Base-by-base conservation (phyloP, 1,139 yeast species). In the Blastobotrys proliferans region DNA sequence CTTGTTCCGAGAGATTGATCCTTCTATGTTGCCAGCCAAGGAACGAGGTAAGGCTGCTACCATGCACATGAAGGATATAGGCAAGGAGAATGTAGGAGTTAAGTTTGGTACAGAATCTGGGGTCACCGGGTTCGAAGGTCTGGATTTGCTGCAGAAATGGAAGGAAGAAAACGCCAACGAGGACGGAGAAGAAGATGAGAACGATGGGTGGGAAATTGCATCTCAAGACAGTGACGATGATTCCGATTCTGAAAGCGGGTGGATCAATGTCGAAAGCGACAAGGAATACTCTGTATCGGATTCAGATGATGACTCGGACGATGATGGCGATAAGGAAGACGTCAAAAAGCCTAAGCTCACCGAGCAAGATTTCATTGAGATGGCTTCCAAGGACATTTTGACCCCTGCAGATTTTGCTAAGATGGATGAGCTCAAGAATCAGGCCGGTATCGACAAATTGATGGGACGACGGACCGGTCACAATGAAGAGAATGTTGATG, bases 331-430 rank as follows among this genome's bases (percentile, higher is more conserved):
- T 13, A 49, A 47, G n/a, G 42, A 49, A 17, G 53, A 33, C 58
- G 56, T 43, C 33, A 60, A 54, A 48, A 51, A 51, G 21, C 53
- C 54, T 22, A 52, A 50, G 43, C 55, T 41, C 31, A 53, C 49
- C 46, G 37, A 38, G 47, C 46, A 44, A 16, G 51, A 53, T 50
- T 60, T 43, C 58, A 56, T 47, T 68, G 60, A 43, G 63, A 59
- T 50, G 54, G 81, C 94, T 32, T 71, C 90, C 2, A 70, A 81
- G 14, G 77, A 87, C 53, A 84, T 92, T 49, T 74, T 92, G 54
- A 92, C 98, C 0, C 98, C 98, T 19, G 97, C 97, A 0, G 98
- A 92, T 70, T 92, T 90, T 63, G 95, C 95, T 53, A 90, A 90
- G 66, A 73, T 92, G 54, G 94, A 88, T 57, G 96, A 92, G 63